Conservation (phyloP, 805 yeast species). For the Lachancea cidri region DNA sequence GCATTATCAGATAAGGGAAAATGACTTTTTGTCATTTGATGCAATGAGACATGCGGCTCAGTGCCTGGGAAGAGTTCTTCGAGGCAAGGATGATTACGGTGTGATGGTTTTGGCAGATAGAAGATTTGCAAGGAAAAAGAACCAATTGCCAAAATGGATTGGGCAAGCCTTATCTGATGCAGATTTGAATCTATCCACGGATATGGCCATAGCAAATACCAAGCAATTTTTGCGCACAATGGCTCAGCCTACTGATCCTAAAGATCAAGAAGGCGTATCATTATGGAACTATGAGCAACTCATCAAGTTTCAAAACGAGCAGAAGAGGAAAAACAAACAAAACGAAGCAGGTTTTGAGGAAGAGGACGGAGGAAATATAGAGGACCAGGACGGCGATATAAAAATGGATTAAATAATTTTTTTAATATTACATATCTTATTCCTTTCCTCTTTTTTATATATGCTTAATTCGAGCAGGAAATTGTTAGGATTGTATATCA, state of each 20-base stretch:
- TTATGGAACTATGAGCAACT: conserved; percentile 84
- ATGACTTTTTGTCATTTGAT: conserved; percentile 92
- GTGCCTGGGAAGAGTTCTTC: conserved; percentile 90
- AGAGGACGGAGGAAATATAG: conserved; percentile 26
- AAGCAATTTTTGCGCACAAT: conserved; percentile 85
- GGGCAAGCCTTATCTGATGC: conserved; percentile 89
- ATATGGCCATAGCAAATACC: conserved; percentile 94
- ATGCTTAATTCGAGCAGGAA: no score
- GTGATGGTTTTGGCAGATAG: conserved; percentile 97
- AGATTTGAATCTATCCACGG: conserved; percentile 87
- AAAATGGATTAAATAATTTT: conserved; percentile 7
- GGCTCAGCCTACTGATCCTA: conserved; percentile 89
- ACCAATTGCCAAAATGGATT: conserved; percentile 95
- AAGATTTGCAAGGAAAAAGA: conserved; percentile 79
- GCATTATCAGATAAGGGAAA: conserved; percentile 86
- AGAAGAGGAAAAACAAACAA: conserved; percentile 23
- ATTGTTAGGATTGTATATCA: no score
- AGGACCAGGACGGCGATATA: conserved; percentile 15
- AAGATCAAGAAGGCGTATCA: conserved; percentile 89
- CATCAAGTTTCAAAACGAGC: conserved; percentile 50
- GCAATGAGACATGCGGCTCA: conserved; percentile 99
- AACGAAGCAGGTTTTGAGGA: conserved; percentile 14
- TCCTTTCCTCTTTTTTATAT: no score
- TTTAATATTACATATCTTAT: no score
- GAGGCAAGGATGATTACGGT: conserved; percentile 99